phyloP scores from a whole-genome alignment of 2,329 filamentous ascomycete genomes.

The Moelleriella libera region DNA sequence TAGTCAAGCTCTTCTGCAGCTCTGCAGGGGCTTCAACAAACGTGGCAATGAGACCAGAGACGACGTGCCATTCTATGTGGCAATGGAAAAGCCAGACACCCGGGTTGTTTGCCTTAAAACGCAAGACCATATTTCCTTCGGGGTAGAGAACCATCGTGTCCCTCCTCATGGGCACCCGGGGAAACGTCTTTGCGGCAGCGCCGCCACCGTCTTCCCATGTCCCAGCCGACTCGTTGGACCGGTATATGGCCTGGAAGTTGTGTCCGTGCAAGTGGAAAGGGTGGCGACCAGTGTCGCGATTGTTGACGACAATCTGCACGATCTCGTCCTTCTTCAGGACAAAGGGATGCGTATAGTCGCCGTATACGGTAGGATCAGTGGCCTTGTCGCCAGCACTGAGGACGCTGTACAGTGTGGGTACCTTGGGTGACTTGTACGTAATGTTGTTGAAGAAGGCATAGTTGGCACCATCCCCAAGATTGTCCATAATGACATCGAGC shows the following conservation, averaged over 20 bases:
- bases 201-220: conserved; percentile 33
- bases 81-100: conserved; percentile 66
- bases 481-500: conserved; percentile 49
- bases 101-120: conserved; percentile 55
- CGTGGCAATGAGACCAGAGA: conserved; percentile 50
- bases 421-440: conserved; percentile 60
- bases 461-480: conserved; percentile 45
- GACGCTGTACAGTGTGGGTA: conserved; percentile 67
- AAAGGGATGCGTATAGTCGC: conserved; percentile 49
- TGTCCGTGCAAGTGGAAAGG: conserved; percentile 73
- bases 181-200: conserved; percentile 29
- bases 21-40: conserved; percentile 49
- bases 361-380: conserved; percentile 48
- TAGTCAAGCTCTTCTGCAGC: conserved; percentile 42
- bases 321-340: conserved; percentile 53
- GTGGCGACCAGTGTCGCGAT: conserved; percentile 55
- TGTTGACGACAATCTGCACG: conserved; percentile 68
- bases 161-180: conserved; percentile 45
- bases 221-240: conserved; percentile 42
- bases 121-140: conserved; percentile 52
- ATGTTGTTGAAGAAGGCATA: conserved; percentile 62
- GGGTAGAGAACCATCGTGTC: conserved; percentile 55
- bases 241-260: conserved; percentile 53
- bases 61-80: conserved; percentile 67
- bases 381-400: conserved; percentile 48